Evolutionary conservation across 2,329 filamentous ascomycete species (phyloP).

Genomic region (Leptodontidium sp.): DNA sequence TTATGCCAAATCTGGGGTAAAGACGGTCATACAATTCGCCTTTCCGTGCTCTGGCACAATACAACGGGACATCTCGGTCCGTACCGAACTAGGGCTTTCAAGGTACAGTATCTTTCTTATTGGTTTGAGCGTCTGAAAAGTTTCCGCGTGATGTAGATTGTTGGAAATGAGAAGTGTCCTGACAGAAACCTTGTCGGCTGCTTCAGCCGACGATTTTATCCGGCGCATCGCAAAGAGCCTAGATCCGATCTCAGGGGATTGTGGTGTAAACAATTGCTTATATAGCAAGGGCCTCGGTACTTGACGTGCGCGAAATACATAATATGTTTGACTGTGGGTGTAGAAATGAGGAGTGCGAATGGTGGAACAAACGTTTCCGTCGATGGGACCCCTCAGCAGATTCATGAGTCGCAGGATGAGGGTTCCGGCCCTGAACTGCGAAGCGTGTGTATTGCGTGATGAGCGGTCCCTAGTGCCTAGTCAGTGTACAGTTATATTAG

Average conservation of each 20-base stretch:
- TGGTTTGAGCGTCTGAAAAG: neutral
- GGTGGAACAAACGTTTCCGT: conserved; percentile 11
- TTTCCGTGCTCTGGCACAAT: neutral
- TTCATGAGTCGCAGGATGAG: neutral
- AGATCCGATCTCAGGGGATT: neutral
- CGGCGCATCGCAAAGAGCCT: neutral
- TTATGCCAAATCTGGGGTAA: conserved; percentile 25
- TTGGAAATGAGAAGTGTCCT: conserved; percentile 2
- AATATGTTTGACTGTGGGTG: conserved; percentile 2
- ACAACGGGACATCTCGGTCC: conserved; percentile 28
- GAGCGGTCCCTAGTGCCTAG: neutral
- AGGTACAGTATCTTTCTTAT: neutral
- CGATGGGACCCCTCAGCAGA: neutral
- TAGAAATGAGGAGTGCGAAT: neutral
- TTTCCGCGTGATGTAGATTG: conserved; percentile 19
- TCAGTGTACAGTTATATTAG: neutral
- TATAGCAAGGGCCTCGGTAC: neutral
- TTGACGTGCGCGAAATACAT: neutral
- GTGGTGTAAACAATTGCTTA: neutral
- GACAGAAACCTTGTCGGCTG: conserved; percentile 17
- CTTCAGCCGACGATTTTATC: conserved; percentile 28
- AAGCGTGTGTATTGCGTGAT: neutral
- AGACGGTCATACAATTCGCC: conserved; percentile 27
- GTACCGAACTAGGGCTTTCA: neutral
- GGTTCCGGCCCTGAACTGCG: neutral